Evolutionary conservation across 768 basidiomycete species (phyloP).

Genomic region (Rossbeevera mucosa): DNA sequence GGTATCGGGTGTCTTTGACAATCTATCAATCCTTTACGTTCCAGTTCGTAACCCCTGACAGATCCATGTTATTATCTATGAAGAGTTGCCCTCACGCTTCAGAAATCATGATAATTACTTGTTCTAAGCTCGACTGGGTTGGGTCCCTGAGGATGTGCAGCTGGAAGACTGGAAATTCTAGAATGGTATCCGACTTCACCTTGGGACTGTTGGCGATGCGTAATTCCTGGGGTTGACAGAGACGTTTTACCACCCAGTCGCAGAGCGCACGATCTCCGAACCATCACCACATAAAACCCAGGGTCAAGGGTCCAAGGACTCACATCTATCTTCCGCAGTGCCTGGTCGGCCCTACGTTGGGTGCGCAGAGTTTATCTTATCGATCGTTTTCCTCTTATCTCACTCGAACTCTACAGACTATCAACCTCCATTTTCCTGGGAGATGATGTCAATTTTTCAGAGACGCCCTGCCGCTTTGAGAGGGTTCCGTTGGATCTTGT

Average conservation of each 20-base stretch:
- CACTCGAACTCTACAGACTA: conserved; percentile 80
- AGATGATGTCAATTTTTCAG: conserved; percentile 61
- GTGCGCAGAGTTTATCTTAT: background rate
- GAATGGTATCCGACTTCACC: conserved; percentile 72
- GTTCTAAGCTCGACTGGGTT: conserved; percentile 39
- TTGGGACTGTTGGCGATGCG: conserved; percentile 78
- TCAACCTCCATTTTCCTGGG: conserved; percentile 70
- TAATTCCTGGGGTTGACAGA: conserved; percentile 85
- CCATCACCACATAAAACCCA: too few relatives aligned
- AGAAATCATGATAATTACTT: background rate
- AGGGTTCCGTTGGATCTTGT: conserved; percentile 71
- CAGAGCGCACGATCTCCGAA: conserved; percentile 83
- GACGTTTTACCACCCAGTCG: conserved; percentile 79
- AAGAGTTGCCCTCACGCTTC: conserved; percentile 72
- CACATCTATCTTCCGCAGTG: conserved; percentile 36
- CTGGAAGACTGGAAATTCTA: conserved; percentile 66
- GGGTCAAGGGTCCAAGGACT: conserved; percentile 69
- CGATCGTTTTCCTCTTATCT: conserved; percentile 17
- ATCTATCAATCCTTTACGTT: conserved; percentile 69
- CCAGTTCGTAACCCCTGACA: conserved; percentile 64
- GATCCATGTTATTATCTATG: conserved; percentile 76
- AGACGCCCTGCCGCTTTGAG: conserved; percentile 68
- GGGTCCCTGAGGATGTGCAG: conserved; percentile 73
- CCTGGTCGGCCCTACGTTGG: conserved; percentile 5
- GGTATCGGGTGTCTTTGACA: conserved; percentile 53